These are phyloP conservation scores for Neurospora pannonica DNA, from an alignment of 495 filamentous ascomycete species.

Conservation along the genomic window DNA sequence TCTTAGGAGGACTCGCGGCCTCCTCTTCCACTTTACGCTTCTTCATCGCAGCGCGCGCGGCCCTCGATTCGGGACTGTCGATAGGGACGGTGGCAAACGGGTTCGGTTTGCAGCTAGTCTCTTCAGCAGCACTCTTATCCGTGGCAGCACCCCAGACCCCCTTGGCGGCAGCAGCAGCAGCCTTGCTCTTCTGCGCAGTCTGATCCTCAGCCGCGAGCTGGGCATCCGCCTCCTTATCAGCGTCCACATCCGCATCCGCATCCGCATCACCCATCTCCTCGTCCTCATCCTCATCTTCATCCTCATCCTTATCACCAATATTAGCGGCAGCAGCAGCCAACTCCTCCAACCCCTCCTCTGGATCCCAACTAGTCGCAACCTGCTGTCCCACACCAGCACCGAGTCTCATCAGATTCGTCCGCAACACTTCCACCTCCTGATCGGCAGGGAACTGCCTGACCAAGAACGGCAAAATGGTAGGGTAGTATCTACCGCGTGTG, in stretches of 20 bases:
- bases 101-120: slow-evolving; percentile 1
- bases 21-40: slow-evolving; percentile 28
- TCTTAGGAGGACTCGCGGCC: not conserved
- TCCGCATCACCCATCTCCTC: slow-evolving; percentile 5
- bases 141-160: not conserved
- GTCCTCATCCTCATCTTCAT: not conserved
- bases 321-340: not conserved
- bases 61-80: not conserved
- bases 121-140: slow-evolving; percentile 1
- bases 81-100: slow-evolving; percentile 6
- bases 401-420: slow-evolving; percentile 36
- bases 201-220: slow-evolving; percentile 1
- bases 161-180: not conserved
- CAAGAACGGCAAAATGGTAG: slow-evolving; percentile 71
- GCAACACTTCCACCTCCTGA: slow-evolving; percentile 58
- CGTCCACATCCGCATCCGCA: slow-evolving; percentile 13
- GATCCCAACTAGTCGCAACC: slow-evolving; percentile 38
- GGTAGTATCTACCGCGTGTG: slow-evolving; percentile 44
- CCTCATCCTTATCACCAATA: not conserved
- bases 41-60: not conserved
- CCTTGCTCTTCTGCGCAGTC: not conserved
- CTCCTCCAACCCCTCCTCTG: slow-evolving; percentile 5
- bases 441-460: slow-evolving; percentile 48
- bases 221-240: slow-evolving; percentile 9
- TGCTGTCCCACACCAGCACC: slow-evolving; percentile 35